Base-by-base conservation (phyloP, 768 basidiomycete genomes). In the Dioszegia hungarica region DNA sequence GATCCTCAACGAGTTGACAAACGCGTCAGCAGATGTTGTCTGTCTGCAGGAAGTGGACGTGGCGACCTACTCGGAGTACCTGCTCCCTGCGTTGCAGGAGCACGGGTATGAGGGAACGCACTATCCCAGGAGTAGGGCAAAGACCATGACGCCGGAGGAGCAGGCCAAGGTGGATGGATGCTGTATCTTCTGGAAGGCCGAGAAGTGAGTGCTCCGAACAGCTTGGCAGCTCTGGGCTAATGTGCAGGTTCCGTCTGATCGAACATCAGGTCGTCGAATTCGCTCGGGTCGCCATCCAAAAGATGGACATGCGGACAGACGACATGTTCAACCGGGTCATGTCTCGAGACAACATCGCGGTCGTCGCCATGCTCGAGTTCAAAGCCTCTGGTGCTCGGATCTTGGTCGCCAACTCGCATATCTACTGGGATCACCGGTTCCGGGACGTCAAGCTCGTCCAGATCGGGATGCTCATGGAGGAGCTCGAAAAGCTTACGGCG, bases 281-380 rank as follows among this genome's bases (percentile, higher is more conserved):
- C 79, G 89, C 86, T 72, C 83, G 88, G 33, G 82, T 92, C 61
- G 94, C 93, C 19, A 87, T 97, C 83, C 88, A 90, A 67, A 90
- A 91, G 81, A 91, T 92, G 79, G 73, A 77, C 41, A 75, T 77
- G 70, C 72, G 77, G 49, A 94, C 91, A 17, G 92, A 98, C 70
- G 94, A 97, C 79, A 93, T 98, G 92, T 98, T 97, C 83, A 97
- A 97, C 72, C 90, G 95, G 29, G 91, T 98, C 53, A 83, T 97
- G 65, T 87, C 88, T 60, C 89, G 90, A 74, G 94, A 98, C 77
- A 85, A 97, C 70, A 89, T 98, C 62, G 91, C 91, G 43, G 84
- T 91, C 62, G 80, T 93, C 56, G 85, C 85, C 66, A 81, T 90
- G 28, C 81, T 98, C 70, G 95, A 99, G 79, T 87, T 88, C 77